Percentiles rank a stretch among this genome's conserved stretches.
These are phyloP conservation scores for Chalciporus sp. DNA, from an alignment of 1,284 basidiomycete genomes.

Conservation along the genomic window DNA sequence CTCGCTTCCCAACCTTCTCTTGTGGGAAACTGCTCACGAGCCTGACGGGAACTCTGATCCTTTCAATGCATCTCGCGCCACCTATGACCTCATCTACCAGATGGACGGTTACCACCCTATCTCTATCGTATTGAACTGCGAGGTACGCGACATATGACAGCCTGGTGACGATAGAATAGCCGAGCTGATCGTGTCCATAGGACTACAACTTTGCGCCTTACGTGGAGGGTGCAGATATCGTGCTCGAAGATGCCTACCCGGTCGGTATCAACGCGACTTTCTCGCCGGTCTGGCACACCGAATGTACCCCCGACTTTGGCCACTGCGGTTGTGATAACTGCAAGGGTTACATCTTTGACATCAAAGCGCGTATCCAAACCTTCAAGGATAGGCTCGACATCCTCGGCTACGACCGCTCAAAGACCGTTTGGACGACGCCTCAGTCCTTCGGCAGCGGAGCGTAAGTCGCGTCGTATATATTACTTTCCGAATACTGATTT, in stretches of 20 bases:
- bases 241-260: slow-evolving; percentile 36
- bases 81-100: slow-evolving; percentile 65
- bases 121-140: slow-evolving; percentile 73
- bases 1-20: slow-evolving; percentile 63
- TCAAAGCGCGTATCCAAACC: slow-evolving; percentile 27
- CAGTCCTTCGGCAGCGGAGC: slow-evolving; percentile 30
- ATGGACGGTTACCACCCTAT: slow-evolving; percentile 77
- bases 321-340: slow-evolving; percentile 37
- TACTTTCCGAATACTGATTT: background rate
- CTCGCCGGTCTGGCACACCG: slow-evolving; percentile 32
- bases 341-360: slow-evolving; percentile 25
- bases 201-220: slow-evolving; percentile 68
- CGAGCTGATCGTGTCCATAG: slow-evolving; percentile 4
- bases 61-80: slow-evolving; percentile 50
- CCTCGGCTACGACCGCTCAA: slow-evolving; percentile 30
- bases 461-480: slow-evolving; percentile 15
- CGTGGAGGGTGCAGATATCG: slow-evolving; percentile 60
- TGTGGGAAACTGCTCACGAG: slow-evolving; percentile 80
- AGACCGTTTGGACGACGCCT: slow-evolving; percentile 33
- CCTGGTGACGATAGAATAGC: background rate
- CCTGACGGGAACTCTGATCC: slow-evolving; percentile 73
- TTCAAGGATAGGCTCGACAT: slow-evolving; percentile 32
- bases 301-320: slow-evolving; percentile 32
- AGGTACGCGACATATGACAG: slow-evolving; percentile 27
- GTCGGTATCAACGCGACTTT: slow-evolving; percentile 35